phyloP scores from a whole-genome alignment of 768 basidiomycete genomes.

The Trametes cinnabarina region DNA sequence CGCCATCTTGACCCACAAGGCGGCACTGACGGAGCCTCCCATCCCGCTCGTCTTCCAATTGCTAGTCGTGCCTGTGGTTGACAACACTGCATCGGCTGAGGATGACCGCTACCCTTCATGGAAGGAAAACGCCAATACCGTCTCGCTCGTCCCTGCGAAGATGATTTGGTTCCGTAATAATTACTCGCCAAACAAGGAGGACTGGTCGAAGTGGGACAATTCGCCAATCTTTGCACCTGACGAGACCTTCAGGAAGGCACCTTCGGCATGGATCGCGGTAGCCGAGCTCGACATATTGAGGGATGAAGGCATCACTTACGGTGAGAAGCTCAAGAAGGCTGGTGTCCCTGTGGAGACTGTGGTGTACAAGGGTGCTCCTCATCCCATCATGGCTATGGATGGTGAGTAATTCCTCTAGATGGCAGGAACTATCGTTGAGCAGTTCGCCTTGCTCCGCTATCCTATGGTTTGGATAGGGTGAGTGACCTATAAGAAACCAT shows the following conservation, averaged over 20 bases:
- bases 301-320: slow-evolving; percentile 66
- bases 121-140: slow-evolving; percentile 54
- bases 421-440: neutral
- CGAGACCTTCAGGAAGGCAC: slow-evolving; percentile 47
- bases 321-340: slow-evolving; percentile 48
- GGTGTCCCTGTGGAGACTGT: slow-evolving; percentile 55
- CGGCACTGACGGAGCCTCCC: slow-evolving; percentile 44
- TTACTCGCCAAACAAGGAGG: slow-evolving; percentile 62
- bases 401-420: slow-evolving; percentile 48
- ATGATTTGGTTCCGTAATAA: slow-evolving; percentile 75
- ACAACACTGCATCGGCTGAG: slow-evolving; percentile 58
- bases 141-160: slow-evolving; percentile 57
- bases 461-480: slow-evolving; percentile 12
- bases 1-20: slow-evolving; percentile 62
- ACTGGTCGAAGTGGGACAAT: slow-evolving; percentile 63
- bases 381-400: slow-evolving; percentile 75
- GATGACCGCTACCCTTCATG: slow-evolving; percentile 45
- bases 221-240: slow-evolving; percentile 71
- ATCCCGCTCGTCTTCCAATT: slow-evolving; percentile 60
- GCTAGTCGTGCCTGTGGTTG: slow-evolving; percentile 68
- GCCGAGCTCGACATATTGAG: slow-evolving; percentile 65
- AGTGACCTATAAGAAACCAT: neutral
- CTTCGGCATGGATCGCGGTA: slow-evolving; percentile 61
- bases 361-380: slow-evolving; percentile 63
- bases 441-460: neutral